Evolutionary conservation across 2,329 filamentous ascomycete genomes (phyloP).

Genomic region (Sclerotiophoma versabilis): DNA sequence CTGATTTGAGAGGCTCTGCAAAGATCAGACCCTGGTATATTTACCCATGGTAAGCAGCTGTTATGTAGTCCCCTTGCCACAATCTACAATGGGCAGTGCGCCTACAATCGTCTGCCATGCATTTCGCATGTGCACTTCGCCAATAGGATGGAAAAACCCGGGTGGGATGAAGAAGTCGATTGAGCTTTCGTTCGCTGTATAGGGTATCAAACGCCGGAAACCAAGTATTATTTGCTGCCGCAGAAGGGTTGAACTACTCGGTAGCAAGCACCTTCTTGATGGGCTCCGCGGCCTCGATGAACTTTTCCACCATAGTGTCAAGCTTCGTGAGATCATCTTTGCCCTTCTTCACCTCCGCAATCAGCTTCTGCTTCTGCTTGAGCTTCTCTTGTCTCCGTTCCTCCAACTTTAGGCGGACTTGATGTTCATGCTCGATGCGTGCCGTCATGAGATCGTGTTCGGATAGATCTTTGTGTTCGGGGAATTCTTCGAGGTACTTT

Average conservation of each 20-base stretch:
- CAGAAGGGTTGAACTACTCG: constrained; percentile 50
- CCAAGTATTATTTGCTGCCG: neutral
- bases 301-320: constrained; percentile 91
- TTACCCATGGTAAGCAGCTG: neutral
- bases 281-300: constrained; percentile 89
- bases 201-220: constrained; percentile 20
- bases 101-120: neutral
- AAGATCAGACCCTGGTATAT: neutral
- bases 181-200: constrained; percentile 17
- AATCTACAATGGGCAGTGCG: neutral
- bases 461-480: constrained; percentile 74
- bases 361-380: constrained; percentile 71
- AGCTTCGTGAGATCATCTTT: constrained; percentile 92
- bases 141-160: neutral
- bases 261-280: constrained; percentile 88
- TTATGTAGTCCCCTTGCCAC: no score
- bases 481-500: constrained; percentile 78
- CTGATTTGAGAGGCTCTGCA: neutral
- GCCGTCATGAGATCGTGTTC: constrained; percentile 87
- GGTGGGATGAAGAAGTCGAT: neutral
- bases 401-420: constrained; percentile 83
- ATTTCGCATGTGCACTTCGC: neutral
- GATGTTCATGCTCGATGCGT: constrained; percentile 88
- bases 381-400: constrained; percentile 72
- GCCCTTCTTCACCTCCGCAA: constrained; percentile 84